Percentiles rank a stretch among this genome's conserved stretches.
These are phyloP conservation scores for Phaffia tasmanica DNA, from an alignment of 768 basidiomycete species.

Conservation along the genomic window DNA sequence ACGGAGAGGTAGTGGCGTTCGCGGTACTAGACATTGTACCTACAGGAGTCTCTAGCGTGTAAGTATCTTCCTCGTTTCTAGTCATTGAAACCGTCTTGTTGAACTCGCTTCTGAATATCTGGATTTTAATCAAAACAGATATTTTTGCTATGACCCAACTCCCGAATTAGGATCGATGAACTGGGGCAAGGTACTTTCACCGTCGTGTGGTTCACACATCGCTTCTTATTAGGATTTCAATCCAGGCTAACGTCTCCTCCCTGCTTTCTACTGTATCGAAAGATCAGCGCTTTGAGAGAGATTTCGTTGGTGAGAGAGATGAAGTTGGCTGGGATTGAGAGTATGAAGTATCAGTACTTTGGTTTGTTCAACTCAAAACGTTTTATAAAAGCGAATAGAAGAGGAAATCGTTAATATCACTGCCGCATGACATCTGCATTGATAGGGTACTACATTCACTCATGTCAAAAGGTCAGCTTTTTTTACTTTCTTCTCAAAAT, in stretches of 20 bases:
- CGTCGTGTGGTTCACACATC: too few relatives aligned
- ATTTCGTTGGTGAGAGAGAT: conserved; percentile 64
- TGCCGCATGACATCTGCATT: not conserved
- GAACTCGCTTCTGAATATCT: too few relatives aligned
- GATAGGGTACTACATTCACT: conserved; percentile 84
- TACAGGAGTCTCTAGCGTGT: conserved; percentile 64
- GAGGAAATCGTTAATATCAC: not conserved
- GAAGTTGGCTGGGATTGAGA: conserved; percentile 52
- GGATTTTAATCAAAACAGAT: too few relatives aligned
- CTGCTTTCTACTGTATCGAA: not conserved
- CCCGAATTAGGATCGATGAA: conserved; percentile 54
- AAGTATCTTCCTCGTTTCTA: too few relatives aligned
- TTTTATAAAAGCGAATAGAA: too few relatives aligned
- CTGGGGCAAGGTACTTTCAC: conserved; percentile 56
- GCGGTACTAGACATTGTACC: conserved; percentile 86
- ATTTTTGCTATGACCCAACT: conserved; percentile 70
- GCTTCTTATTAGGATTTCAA: not conserved
- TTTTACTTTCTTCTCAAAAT: not conserved
- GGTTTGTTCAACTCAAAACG: conserved; percentile 44
- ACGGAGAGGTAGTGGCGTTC: conserved; percentile 70
- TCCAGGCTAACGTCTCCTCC: not conserved
- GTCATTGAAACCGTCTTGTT: too few relatives aligned
- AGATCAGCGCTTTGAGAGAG: conserved; percentile 82
- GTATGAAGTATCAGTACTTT: conserved; percentile 69
- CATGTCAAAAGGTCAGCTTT: conserved; percentile 49